A percentile compares a stretch with the other conserved stretches of the same genome.
Conservation (phyloP, 1,139 yeast genomes). For the Debaryomyces udenii region DNA sequence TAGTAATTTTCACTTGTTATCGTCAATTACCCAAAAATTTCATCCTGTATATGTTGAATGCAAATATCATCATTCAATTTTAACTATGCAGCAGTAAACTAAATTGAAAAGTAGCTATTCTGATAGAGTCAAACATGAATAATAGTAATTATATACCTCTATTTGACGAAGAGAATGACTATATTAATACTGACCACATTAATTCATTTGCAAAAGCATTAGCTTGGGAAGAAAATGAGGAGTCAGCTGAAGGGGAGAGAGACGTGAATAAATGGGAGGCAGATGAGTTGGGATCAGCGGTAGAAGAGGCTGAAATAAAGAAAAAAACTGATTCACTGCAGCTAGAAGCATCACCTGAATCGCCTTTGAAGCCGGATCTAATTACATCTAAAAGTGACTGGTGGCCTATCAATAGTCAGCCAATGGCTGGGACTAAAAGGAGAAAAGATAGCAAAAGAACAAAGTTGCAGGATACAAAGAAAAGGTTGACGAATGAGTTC, state of each 20-base stretch:
- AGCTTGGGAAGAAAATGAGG: conserved; percentile 41
- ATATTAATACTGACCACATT: conserved; percentile 41
- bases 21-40: background rate
- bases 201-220: conserved; percentile 46
- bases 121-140: background rate
- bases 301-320: conserved; percentile 1
- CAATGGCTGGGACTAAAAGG: conserved; percentile 3
- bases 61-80: too few relatives aligned
- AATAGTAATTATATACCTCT: background rate
- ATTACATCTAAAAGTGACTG: conserved; percentile 69
- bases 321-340: background rate
- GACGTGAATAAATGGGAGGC: background rate
- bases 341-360: conserved; percentile 8
- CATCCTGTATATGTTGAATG: conserved; percentile 5
- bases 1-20: background rate
- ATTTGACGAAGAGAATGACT: conserved; percentile 38
- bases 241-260: conserved; percentile 14
- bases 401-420: conserved; percentile 54
- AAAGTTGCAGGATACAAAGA: conserved; percentile 17
- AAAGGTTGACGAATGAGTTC: conserved; percentile 45
- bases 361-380: conserved; percentile 26
- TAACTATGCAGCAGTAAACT: too few relatives aligned
- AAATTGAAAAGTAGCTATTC: background rate
- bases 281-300: background rate
- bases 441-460: conserved; percentile 8